Evolutionary conservation across 169 alveolate species (phyloP).

Genomic region (Plasmodium cynomolgi): DNA sequence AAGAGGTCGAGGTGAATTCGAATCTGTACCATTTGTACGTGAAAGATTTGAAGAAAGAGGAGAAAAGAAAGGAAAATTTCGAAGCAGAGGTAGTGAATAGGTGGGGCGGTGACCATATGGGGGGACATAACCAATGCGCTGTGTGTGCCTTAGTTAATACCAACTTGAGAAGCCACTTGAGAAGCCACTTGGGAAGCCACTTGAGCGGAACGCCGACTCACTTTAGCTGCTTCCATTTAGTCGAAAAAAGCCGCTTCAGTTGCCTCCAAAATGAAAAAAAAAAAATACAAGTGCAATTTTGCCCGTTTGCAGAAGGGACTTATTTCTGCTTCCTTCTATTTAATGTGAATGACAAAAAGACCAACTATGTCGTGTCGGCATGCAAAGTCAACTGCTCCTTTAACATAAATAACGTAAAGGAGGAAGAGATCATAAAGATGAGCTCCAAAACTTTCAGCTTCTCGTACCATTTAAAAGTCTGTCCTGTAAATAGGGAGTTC

Average conservation of each 20-base stretch:
- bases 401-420: slow-evolving; percentile 46
- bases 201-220: not conserved
- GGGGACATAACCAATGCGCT: slow-evolving; percentile 13
- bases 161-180: slow-evolving; percentile 21
- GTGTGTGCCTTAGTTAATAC: slow-evolving; percentile 22
- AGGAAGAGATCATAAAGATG: slow-evolving; percentile 51
- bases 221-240: slow-evolving; percentile 38
- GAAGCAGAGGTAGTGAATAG: slow-evolving; percentile 18
- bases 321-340: slow-evolving; percentile 55
- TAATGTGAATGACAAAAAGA: slow-evolving; percentile 26
- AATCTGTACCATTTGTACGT: slow-evolving; percentile 33
- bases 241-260: not conserved
- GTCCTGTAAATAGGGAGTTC: slow-evolving; percentile 50
- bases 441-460: not conserved
- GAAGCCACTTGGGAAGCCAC: not conserved
- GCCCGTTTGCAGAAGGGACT: slow-evolving; percentile 53
- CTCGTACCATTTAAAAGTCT: slow-evolving; percentile 4
- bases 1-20: slow-evolving; percentile 38
- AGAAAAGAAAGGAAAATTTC: slow-evolving; percentile 14
- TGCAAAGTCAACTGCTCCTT: slow-evolving; percentile 59
- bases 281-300: slow-evolving; percentile 34
- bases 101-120: not conserved
- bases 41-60: slow-evolving; percentile 39
- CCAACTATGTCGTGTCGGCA: slow-evolving; percentile 22
- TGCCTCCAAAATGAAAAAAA: slow-evolving; percentile 25